Evolutionary conservation across 2,329 filamentous ascomycete species (phyloP).

Genomic region (Penicillium oxalicum): DNA sequence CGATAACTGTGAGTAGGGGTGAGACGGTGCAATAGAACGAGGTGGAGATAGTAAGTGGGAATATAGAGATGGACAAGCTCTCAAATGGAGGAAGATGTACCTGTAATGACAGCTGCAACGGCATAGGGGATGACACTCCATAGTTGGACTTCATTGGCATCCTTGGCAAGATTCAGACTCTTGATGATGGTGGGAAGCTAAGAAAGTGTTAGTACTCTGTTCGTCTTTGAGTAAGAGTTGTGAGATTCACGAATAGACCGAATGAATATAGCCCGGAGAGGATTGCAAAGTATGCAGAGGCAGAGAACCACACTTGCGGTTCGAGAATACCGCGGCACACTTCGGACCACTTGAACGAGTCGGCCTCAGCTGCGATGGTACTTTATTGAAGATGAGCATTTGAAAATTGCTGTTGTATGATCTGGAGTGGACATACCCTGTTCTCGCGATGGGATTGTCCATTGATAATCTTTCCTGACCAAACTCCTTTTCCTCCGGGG

Average conservation of each 20-base stretch:
- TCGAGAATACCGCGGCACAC: conserved; percentile 57
- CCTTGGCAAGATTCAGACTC: conserved; percentile 49
- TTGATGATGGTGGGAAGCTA: conserved; percentile 60
- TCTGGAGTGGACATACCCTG: conserved; percentile 19
- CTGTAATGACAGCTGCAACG: conserved; percentile 52
- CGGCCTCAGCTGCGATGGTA: conserved; percentile 25
- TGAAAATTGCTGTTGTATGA: no score
- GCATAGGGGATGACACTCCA: conserved; percentile 62
- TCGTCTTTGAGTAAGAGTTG: not conserved
- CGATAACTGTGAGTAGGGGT: conserved; percentile 16
- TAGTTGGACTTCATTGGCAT: conserved; percentile 54
- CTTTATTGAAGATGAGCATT: conserved; percentile 12
- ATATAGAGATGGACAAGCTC: not conserved
- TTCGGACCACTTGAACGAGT: conserved; percentile 56
- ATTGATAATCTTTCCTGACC: conserved; percentile 44
- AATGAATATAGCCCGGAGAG: conserved; percentile 56
- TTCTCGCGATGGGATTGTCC: conserved; percentile 26
- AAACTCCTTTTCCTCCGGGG: conserved; percentile 46
- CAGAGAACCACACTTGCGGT: conserved; percentile 58
- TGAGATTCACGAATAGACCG: conserved; percentile 52
- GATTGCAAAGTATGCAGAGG: conserved; percentile 57
- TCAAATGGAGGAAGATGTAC: conserved; percentile 25
- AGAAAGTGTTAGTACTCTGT: not conserved
- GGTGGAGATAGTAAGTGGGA: not conserved
- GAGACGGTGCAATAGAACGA: conserved; percentile 4